Base-by-base conservation (phyloP, 306 rosid species). In the Parietaria judaica region DNA sequence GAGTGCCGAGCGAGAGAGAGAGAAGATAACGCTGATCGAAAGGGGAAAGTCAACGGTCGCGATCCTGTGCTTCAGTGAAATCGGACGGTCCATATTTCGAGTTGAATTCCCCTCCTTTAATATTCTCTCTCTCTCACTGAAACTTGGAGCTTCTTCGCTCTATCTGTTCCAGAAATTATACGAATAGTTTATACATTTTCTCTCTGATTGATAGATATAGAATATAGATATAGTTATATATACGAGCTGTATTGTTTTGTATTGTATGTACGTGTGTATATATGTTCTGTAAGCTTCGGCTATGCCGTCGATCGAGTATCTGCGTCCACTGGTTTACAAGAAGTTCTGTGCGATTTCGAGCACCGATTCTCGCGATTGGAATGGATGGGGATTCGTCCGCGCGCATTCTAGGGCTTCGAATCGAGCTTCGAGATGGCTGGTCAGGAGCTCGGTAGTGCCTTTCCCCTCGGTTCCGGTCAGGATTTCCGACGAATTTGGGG, bases 281-380 rank as follows among this genome's bases (percentile, higher is more conserved):
- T 23, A 35, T 60, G 54, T 45, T 56, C 48, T 47, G 59, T 78
- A 51, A 66, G 67, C 66, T 57, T 68, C 59, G 64, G 77, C 46
- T 61, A 90, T 90, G 97, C 63, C 80, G 64, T 66, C 89, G 58
- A 66, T 87, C 39, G 97, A 90, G 50, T 69, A 78, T 70, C 66
- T 82, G 53, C 79, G 78, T 43, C 86, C 90, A 3, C 31, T 82
- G 53, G 64, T 81, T 56, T 73, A 81, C 56, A 67, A 45, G 49
- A 79, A 63, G 72, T 54, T 86, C 38, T 72, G 71, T 61, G 54
- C 79, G 13, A 70, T 78, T 71, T 80, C 86, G n/a, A 69, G 74
- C 60, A 68, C 69, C 36, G 82, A 72, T 63, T 71, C 65, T 39
- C 76, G 74, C 50, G 74, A 56, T 61, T 72, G 78, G 54, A 68